Evolutionary conservation across 306 rosid species (phyloP), one percentile per base, ranked within the genome.

Genomic region (Inga leiocalycina): DNA sequence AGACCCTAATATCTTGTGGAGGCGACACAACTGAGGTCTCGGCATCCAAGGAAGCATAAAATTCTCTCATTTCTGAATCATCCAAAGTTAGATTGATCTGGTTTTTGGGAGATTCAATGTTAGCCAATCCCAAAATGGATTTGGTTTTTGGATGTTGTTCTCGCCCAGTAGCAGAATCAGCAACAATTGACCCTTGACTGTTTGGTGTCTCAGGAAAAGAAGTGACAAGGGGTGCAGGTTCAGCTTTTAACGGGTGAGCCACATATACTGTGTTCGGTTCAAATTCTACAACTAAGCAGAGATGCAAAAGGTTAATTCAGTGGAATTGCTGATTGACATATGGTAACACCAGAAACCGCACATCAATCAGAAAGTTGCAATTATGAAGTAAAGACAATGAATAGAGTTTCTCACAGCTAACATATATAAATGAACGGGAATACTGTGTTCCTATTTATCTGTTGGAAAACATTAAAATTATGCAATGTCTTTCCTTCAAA

Each of bases 11-110:
- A 66, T 82, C 83, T 80, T 72, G 61, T 51, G 86, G 43, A 71
- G 87, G 76, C 15, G 88, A 82, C 59, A 72, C 57, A 66, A 65
- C 80, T 7, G 88, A 73, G 84, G 77, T 67, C 77, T 88, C 87
- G 0, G 85, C 85, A 24, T 88, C 90, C 14, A 88, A 88, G 54
- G 90, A 85, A 67, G 85, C 90, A 69, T 88, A 88, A 85, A 88
- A 88, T 48, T 81, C 88, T 77, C 81, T 85, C 88, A 88, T 88
- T 85, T 85, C 88, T 59, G 27, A 87, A 69, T 85, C 90, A 74
- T 88, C 87, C 56, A 88, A 81, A 30, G 81, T 16, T 8, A 77
- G 64, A 19, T 83, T 87, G 61, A 44, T 86, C 69, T 88, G 69
- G 69, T 83, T 85, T 77, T 49, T 68, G 51, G 84, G 74, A 30